A percentile compares a stretch with the other conserved stretches of the same genome.
Conservation (phyloP, 1,139 yeast species). For the Pichiaceae sp. region DNA sequence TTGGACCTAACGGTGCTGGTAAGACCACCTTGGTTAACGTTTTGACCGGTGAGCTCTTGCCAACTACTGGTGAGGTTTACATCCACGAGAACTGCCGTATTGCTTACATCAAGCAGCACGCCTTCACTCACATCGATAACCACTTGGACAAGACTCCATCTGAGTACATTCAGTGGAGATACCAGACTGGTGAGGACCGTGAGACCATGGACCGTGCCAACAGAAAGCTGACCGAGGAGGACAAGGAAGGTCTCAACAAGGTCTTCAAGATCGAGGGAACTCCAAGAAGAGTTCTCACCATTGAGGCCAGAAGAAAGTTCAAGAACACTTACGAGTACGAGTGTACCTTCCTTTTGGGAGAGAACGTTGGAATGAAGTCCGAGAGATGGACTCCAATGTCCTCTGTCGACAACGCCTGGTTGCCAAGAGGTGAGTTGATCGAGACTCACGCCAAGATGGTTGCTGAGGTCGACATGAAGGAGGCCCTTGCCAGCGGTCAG, state of each 20-base stretch:
- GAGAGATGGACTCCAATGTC: conserved; percentile 99
- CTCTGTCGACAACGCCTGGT: conserved; percentile 99
- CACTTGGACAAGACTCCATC: conserved; percentile 99
- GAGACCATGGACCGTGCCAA: conserved; percentile 99
- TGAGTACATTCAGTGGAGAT: conserved; percentile 99
- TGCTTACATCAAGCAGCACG: conserved; percentile 99
- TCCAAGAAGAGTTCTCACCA: conserved; percentile 93
- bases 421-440: conserved; percentile 98
- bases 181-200: conserved; percentile 99
- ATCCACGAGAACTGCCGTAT: conserved; percentile 99
- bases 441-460: conserved; percentile 98
- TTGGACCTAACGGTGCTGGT: conserved; percentile 99
- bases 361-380: conserved; percentile 96
- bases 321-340: conserved; percentile 99
- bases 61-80: conserved; percentile 97
- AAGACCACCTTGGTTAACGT: conserved; percentile 97
- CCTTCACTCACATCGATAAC: conserved; percentile 97
- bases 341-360: conserved; percentile 95
- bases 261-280: conserved; percentile 98
- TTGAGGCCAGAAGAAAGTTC: conserved; percentile 98
- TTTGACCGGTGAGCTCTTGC: conserved; percentile 98
- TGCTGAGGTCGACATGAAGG: conserved; percentile 99
- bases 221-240: conserved; percentile 94
- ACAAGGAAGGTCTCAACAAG: conserved; percentile 98
- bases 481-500: conserved; percentile 99